phyloP scores from a whole-genome alignment of 805 yeast species.

The Lipomyces mesembrius region DNA sequence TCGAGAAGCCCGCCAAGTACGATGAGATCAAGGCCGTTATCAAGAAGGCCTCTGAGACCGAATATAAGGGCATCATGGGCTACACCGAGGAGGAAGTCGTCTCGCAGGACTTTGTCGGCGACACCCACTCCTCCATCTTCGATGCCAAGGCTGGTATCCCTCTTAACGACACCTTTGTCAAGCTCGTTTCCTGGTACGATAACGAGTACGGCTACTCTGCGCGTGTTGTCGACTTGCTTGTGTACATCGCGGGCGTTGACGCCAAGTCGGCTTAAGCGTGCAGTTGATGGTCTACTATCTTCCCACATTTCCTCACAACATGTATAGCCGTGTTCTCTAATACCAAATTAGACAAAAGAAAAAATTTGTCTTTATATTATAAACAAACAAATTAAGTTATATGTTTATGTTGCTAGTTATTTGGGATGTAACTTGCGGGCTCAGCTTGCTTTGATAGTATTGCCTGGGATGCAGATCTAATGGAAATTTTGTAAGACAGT shows the following conservation, averaged over 20 bases:
- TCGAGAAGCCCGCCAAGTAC: conserved; percentile 75
- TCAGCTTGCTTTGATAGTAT: conserved; percentile 16
- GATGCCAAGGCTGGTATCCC: conserved; percentile 91
- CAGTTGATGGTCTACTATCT: not conserved
- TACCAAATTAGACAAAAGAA: not conserved
- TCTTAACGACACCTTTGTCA: conserved; percentile 85
- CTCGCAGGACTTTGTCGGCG: conserved; percentile 85
- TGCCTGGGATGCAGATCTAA: not conserved
- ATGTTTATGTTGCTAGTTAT: not conserved
- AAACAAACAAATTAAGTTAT: not conserved
- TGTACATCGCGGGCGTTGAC: conserved; percentile 71
- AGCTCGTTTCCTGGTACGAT: conserved; percentile 93
- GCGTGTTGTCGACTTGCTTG: conserved; percentile 90
- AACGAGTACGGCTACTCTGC: conserved; percentile 96
- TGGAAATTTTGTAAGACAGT: not conserved
- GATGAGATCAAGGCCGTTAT: conserved; percentile 79
- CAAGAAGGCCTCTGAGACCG: conserved; percentile 77
- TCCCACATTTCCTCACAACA: not conserved
- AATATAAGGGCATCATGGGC: conserved; percentile 80
- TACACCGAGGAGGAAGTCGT: conserved; percentile 94
- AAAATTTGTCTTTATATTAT: not conserved
- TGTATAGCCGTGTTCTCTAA: not conserved
- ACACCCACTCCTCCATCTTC: conserved; percentile 82
- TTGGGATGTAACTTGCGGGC: not conserved
- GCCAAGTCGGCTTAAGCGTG: conserved; percentile 25